Conservation (phyloP, 768 basidiomycete species). For the Boletus eberwhitei region DNA sequence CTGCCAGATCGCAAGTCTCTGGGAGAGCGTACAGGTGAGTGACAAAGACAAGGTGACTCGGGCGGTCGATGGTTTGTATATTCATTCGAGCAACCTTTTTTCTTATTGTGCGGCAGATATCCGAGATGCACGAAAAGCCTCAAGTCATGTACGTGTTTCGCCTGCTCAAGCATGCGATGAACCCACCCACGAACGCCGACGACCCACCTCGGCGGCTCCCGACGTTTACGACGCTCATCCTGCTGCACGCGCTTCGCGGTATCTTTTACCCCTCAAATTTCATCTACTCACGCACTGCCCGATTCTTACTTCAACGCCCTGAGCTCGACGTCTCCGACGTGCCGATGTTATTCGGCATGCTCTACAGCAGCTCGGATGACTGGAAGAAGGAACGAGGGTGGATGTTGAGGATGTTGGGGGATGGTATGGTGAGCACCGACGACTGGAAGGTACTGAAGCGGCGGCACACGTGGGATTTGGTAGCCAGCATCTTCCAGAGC, state of each 20-base stretch:
- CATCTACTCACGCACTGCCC: conserved; percentile 80
- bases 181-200: conserved; percentile 41
- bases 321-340: conserved; percentile 78
- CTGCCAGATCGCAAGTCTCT: conserved; percentile 58
- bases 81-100: background rate
- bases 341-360: conserved; percentile 85
- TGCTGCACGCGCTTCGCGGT: conserved; percentile 76
- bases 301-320: conserved; percentile 88
- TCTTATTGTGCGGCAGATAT: conserved; percentile 34
- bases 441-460: conserved; percentile 84
- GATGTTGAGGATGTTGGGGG: conserved; percentile 80
- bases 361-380: conserved; percentile 74
- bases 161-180: conserved; percentile 20
- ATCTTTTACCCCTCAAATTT: conserved; percentile 87
- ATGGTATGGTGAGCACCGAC: conserved; percentile 68
- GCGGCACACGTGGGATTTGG: conserved; percentile 84
- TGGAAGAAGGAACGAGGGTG: conserved; percentile 89
- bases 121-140: conserved; percentile 73
- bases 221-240: conserved; percentile 73
- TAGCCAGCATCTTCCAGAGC: conserved; percentile 79
- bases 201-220: conserved; percentile 58
- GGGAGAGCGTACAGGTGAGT: conserved; percentile 62
- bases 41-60: background rate
- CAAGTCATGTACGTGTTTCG: conserved; percentile 72
- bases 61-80: background rate